Conservation (phyloP, 345 rosid genomes). For the Aegle marmelos region DNA sequence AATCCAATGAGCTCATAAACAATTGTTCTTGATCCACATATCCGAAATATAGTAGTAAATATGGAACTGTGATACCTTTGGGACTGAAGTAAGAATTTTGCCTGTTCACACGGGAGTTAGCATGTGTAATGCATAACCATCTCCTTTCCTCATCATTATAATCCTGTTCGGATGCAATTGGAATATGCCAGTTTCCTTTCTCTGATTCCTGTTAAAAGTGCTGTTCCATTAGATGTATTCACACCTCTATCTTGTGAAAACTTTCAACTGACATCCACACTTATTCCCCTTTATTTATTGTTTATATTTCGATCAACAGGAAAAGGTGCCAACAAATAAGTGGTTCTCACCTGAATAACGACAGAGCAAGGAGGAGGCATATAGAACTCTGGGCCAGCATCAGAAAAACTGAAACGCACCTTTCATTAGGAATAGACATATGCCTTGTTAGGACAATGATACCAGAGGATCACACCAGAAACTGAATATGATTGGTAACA, state of each 20-base stretch:
- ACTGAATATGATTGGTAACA: not conserved
- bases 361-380: slow-evolving; percentile 66
- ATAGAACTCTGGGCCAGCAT: slow-evolving; percentile 47
- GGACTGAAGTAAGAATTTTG: slow-evolving; percentile 15
- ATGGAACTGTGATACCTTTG: slow-evolving; percentile 38
- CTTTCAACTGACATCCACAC: not conserved
- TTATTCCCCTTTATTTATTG: not conserved
- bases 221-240: not conserved
- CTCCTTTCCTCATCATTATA: slow-evolving; percentile 36
- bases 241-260: not conserved
- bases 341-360: slow-evolving; percentile 52
- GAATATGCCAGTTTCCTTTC: slow-evolving; percentile 72
- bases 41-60: not conserved
- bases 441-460: slow-evolving; percentile 3
- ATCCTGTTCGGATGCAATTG: slow-evolving; percentile 40
- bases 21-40: not conserved
- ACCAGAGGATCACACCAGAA: not conserved
- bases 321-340: not conserved
- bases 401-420: slow-evolving; percentile 58
- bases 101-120: slow-evolving; percentile 10
- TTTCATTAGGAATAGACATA: slow-evolving; percentile 17
- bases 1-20: not conserved
- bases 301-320: not conserved
- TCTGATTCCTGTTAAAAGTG: slow-evolving; percentile 56
- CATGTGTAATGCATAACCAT: slow-evolving; percentile 59